Conservation (phyloP, 306 rosid genomes). For the Prunus campanulata region DNA sequence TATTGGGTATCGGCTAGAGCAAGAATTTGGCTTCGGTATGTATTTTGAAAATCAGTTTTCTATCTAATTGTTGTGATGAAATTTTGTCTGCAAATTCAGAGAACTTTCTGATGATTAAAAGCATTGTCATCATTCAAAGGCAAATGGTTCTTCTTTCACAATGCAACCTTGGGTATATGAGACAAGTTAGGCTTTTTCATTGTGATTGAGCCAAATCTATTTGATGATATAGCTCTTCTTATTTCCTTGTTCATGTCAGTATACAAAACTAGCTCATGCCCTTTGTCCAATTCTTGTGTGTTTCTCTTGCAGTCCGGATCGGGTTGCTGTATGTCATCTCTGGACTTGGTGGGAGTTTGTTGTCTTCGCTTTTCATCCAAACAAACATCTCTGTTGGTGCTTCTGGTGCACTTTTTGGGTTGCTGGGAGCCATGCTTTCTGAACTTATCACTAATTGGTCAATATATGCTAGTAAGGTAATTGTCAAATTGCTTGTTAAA, state of each 20-base stretch:
- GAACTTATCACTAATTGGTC: conserved; percentile 96
- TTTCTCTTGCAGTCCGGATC: conserved; percentile 53
- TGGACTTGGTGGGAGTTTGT: conserved; percentile 93
- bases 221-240: neutral
- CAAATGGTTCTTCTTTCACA: neutral
- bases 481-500: conserved; percentile 13
- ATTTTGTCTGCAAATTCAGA: conserved; percentile 1
- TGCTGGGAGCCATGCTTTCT: conserved; percentile 95
- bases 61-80: neutral
- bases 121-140: neutral
- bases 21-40: conserved; percentile 94
- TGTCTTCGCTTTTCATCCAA: conserved; percentile 82
- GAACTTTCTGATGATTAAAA: neutral
- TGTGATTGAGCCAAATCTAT: neutral
- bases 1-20: conserved; percentile 94
- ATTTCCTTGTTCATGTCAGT: neutral
- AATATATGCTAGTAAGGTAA: conserved; percentile 80
- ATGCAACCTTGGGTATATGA: neutral
- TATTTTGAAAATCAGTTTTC: conserved; percentile 3
- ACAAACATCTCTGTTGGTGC: conserved; percentile 95
- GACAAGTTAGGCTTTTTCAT: neutral
- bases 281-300: conserved; percentile 13
- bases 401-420: conserved; percentile 95
- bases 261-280: conserved; percentile 7
- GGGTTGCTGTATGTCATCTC: conserved; percentile 80